Evolutionary conservation across 306 rosid species (phyloP), one percentile per base, ranked within the genome.

Genomic region (Leucaena leucocephala): DNA sequence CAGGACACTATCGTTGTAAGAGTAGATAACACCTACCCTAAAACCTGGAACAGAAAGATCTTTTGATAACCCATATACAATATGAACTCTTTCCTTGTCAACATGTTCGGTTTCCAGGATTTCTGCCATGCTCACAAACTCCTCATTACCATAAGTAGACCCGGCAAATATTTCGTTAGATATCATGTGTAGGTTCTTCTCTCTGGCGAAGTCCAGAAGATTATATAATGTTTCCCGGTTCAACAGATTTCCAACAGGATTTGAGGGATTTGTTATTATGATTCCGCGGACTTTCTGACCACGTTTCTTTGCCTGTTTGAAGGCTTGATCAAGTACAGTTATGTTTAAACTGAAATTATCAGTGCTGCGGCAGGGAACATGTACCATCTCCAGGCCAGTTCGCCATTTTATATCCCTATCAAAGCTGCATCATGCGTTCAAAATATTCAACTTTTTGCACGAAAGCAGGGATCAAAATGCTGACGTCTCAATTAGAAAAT

Each of bases 101-200:
- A 81, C 85, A 71, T 83, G 85, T 77, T 93, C 98, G 13, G 71
- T 80, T 64, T 93, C 91, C 67, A 93, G 71, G 54, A 96, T 82
- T 83, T 96, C 97, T 43, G 91, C 96, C 83, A 86, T 77, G 83
- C 96, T 89, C 72, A 93, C 89, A 43, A 95, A 92, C 84, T 91
- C 90, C 67, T 86, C 82, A 21, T 72, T 82, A 59, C 88, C 88
- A 66, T 70, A 75, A 6, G 87, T 57, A 36, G 98, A 86, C 52
- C 94, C 96, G 1, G 89, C 83, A 82, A 90, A 86, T 75, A 86
- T 78, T 85, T 93, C 98, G 74, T 89, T 89, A 0, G 93, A 95
- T 83, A 95, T 61, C 84, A 93, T 88, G 83, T 95, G 98, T 38
- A 92, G 88, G 90, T 92, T 95, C 83, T 95, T 95, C 85, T 95